Evolutionary conservation across 164 flowering plant genomes (phyloP).

Genomic region (Aristolochia contorta): DNA sequence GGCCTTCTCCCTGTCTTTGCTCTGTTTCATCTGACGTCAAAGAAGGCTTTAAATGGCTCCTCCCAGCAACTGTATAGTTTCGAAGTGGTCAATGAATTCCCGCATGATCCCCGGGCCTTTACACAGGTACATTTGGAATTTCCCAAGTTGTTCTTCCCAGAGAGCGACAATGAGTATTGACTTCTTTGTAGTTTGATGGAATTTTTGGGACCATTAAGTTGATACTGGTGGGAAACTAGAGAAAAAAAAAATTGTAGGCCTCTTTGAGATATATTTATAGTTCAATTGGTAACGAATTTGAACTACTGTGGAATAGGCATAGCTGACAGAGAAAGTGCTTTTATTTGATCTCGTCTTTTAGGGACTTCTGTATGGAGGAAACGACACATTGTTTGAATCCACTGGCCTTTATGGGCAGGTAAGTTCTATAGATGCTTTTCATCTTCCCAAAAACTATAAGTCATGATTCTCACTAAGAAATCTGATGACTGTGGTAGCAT

Average conservation of each 20-base stretch:
- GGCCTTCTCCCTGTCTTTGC: background rate
- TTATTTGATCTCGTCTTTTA: slow-evolving; percentile 22
- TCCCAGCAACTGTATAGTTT: slow-evolving; percentile 15
- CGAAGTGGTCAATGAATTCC: slow-evolving; percentile 61
- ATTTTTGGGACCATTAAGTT: too few species aligned
- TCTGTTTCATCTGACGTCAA: background rate
- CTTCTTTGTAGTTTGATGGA: too few species aligned
- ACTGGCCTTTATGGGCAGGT: slow-evolving; percentile 67
- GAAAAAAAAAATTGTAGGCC: too few species aligned
- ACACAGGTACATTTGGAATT: slow-evolving; percentile 50
- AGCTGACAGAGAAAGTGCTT: too few species aligned
- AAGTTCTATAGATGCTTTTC: slow-evolving; percentile 2
- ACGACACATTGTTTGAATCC: slow-evolving; percentile 70
- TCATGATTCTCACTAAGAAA: too few species aligned
- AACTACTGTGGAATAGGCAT: too few species aligned
- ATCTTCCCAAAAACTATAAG: too few species aligned
- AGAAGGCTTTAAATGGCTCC: slow-evolving; percentile 2
- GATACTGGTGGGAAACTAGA: too few species aligned
- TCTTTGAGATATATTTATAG: too few species aligned
- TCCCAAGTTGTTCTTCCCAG: background rate
- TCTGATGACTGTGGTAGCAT: too few species aligned
- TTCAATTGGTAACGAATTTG: too few species aligned
- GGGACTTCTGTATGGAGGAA: slow-evolving; percentile 76
- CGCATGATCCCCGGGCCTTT: slow-evolving; percentile 70
- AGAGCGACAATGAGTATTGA: too few species aligned